Conservation (phyloP, 257 asterid genomes). For the Nicotiana knightiana region DNA sequence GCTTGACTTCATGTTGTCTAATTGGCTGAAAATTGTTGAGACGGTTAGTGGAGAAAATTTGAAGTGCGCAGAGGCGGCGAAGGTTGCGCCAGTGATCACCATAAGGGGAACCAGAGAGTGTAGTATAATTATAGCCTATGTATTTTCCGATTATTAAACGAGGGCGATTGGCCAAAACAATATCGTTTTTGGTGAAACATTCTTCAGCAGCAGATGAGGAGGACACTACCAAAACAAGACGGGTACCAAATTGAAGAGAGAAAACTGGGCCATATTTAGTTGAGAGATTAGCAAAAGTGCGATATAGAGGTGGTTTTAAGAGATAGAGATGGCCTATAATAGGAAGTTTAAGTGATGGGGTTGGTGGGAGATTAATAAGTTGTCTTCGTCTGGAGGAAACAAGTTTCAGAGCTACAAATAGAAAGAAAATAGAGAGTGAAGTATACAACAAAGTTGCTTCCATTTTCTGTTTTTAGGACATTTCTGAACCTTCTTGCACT, state of each 20-base stretch:
- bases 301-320: constrained; percentile 45
- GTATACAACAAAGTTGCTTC: background rate
- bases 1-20: constrained; percentile 33
- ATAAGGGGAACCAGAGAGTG: constrained; percentile 26
- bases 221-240: constrained; percentile 43
- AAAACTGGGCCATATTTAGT: constrained; percentile 44
- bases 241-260: constrained; percentile 44
- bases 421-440: background rate
- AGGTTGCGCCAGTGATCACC: constrained; percentile 66
- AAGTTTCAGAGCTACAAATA: background rate
- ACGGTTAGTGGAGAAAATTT: constrained; percentile 41
- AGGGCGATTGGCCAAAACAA: constrained; percentile 48
- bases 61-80: constrained; percentile 35
- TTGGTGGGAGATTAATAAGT: constrained; percentile 37
- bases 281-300: constrained; percentile 28
- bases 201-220: constrained; percentile 41
- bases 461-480: background rate
- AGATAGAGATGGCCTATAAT: constrained; percentile 52
- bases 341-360: constrained; percentile 34
- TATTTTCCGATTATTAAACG: constrained; percentile 27
- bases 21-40: constrained; percentile 33
- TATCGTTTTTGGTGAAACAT: constrained; percentile 58
- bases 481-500: background rate
- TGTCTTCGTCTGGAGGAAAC: background rate
- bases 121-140: constrained; percentile 43